These are phyloP conservation scores for Vaccinium darrowii DNA, from an alignment of 148 eudicot genomes.

Conservation along the genomic window DNA sequence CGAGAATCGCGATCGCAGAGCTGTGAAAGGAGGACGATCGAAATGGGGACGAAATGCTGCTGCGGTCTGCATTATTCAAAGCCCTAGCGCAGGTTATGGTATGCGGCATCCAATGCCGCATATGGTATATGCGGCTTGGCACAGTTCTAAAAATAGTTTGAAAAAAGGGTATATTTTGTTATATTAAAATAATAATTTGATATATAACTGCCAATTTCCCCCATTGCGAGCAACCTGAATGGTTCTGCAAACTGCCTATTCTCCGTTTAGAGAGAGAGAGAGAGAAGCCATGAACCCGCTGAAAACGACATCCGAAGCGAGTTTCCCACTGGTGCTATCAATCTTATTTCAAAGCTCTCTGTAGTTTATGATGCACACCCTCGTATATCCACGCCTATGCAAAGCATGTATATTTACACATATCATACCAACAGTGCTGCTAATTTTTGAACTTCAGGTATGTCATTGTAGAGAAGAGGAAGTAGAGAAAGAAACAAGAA, in stretches of 20 bases:
- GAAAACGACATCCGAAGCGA: neutral
- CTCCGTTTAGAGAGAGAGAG: neutral
- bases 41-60: too few relatives aligned
- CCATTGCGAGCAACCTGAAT: neutral
- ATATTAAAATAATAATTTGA: too few relatives aligned
- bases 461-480: neutral
- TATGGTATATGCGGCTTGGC: too few relatives aligned
- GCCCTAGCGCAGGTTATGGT: too few relatives aligned
- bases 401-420: neutral
- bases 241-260: neutral
- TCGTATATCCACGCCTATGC: neutral
- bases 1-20: too few relatives aligned
- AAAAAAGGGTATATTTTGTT: too few relatives aligned
- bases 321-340: neutral
- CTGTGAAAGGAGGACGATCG: too few relatives aligned
- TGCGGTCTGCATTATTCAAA: too few relatives aligned
- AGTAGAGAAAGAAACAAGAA: neutral
- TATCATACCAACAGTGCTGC: neutral
- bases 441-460: neutral
- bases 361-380: neutral
- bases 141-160: too few relatives aligned
- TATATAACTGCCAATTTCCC: neutral
- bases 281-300: neutral
- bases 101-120: too few relatives aligned
- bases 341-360: neutral